Conservation (phyloP, 352 stramenopile species). For the Pythium chondricola region DNA sequence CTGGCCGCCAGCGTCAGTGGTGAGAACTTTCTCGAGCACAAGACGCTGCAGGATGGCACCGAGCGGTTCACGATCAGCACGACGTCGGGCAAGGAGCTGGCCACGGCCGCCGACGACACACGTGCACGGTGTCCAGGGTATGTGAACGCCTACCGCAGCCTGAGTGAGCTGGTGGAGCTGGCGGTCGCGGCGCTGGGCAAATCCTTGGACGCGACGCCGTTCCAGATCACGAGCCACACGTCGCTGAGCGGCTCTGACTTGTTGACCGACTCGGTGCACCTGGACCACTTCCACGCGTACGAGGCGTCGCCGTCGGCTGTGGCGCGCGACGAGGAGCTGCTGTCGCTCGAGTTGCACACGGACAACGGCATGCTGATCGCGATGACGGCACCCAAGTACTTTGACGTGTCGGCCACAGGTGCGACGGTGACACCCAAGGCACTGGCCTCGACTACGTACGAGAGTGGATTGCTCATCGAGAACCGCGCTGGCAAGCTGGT, state of each 20-base stretch:
- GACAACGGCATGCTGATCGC: slow-evolving; percentile 70
- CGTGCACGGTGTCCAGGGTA: slow-evolving; percentile 34
- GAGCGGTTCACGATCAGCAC: slow-evolving; percentile 70
- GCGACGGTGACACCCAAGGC: background rate
- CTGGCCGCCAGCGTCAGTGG: slow-evolving; percentile 20
- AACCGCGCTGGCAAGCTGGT: slow-evolving; percentile 18
- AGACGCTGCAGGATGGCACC: slow-evolving; percentile 56
- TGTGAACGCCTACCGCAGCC: slow-evolving; percentile 30
- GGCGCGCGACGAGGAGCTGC: slow-evolving; percentile 12
- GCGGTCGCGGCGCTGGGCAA: slow-evolving; percentile 43
- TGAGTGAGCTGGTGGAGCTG: slow-evolving; percentile 42
- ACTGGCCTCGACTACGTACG: background rate
- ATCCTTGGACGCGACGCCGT: slow-evolving; percentile 45
- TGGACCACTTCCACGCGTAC: slow-evolving; percentile 81
- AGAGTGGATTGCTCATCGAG: slow-evolving; percentile 26
- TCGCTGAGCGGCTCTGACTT: slow-evolving; percentile 39
- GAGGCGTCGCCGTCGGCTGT: slow-evolving; percentile 24
- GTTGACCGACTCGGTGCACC: slow-evolving; percentile 58
- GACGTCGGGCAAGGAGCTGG: slow-evolving; percentile 30
- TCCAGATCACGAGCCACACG: slow-evolving; percentile 24
- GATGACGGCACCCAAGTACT: slow-evolving; percentile 68
- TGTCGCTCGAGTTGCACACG: slow-evolving; percentile 69
- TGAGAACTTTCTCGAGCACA: slow-evolving; percentile 43
- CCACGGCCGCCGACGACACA: slow-evolving; percentile 18
- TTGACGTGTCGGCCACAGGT: slow-evolving; percentile 19